Evolutionary conservation across 179 eudicot genomes (phyloP).

Genomic region (Spergularia azorica): DNA sequence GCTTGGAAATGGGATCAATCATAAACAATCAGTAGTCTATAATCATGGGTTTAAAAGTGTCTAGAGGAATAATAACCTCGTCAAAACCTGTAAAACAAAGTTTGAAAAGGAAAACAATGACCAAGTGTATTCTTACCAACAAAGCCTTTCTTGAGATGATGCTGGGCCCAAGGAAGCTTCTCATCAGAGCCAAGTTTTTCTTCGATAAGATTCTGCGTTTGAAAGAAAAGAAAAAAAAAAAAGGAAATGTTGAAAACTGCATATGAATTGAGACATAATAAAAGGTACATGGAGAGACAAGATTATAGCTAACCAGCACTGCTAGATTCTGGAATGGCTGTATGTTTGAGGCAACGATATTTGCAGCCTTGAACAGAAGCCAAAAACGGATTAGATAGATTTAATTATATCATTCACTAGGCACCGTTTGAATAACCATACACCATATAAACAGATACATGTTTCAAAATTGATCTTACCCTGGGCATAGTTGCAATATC

Average conservation of each 20-base stretch:
- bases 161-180: constrained; percentile 58
- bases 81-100: not conserved
- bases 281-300: not conserved
- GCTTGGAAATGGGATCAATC: not conserved
- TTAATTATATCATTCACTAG: not conserved
- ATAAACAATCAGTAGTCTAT: not conserved
- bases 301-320: constrained; percentile 52
- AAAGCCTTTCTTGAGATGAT: constrained; percentile 69
- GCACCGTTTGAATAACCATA: not conserved
- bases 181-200: constrained; percentile 77
- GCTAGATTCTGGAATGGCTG: constrained; percentile 72
- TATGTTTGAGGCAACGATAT: constrained; percentile 70
- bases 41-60: not conserved
- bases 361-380: constrained; percentile 58
- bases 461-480: not conserved
- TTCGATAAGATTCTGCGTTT: constrained; percentile 57
- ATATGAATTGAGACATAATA: not conserved
- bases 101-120: not conserved
- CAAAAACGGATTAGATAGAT: constrained; percentile 5
- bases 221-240: constrained; percentile 3
- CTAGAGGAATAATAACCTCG: not conserved
- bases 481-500: no score
- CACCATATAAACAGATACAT: not conserved
- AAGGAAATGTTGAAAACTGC: not conserved
- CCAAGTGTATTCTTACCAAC: constrained; percentile 45